Evolutionary conservation across 176 grass and related monocot genomes (phyloP), one percentile per base, ranked within the genome.

Genomic region (Phragmites australis): DNA sequence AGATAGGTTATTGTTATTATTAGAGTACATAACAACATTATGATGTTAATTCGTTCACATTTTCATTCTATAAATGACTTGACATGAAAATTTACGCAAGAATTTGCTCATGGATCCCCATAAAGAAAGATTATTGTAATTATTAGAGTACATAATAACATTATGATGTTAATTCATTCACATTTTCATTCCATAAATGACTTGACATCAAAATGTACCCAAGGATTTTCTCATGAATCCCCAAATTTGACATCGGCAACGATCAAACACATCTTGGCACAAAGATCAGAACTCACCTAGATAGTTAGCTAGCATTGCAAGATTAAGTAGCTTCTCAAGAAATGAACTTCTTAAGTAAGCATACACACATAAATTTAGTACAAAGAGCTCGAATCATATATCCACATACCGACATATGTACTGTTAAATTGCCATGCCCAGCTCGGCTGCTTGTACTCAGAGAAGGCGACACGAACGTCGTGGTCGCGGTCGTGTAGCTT

Each of bases 401-500:
- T 29, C 9, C 47, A 51, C 11, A n/a, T n/a, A n/a, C n/a, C n/a
- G n/a, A n/a, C 21, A 17, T 46, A 85, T 85, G 27, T 81, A 97
- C 95, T 88, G 53, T 97, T 82, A 54, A 94, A 91, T 45, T 85
- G 90, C 82, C 81, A 87, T 18, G 90, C 84, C 90, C 90, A 95
- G 65, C 88, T 93, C 15, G 96, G 92, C 40, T 81, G 68, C 84
- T 94, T 82, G 66, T 95, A 99, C 88, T 99, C 96, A 22, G 74
- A 64, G 74, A 91, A 88, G 44, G 90, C 89, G 40, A 95, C 41
- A 50, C 84, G 86, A 26, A 92, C 90, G 45, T 93, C 92, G 72
- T 82, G 88, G 44, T 95, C 82, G 68, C 84, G 90, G 83, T 99
- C 96, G 65, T 99, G 92, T 45, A 95, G 85, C 40, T 95, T 88